phyloP scores from a whole-genome alignment of 768 basidiomycete species.

The Kwoniella europaea region DNA sequence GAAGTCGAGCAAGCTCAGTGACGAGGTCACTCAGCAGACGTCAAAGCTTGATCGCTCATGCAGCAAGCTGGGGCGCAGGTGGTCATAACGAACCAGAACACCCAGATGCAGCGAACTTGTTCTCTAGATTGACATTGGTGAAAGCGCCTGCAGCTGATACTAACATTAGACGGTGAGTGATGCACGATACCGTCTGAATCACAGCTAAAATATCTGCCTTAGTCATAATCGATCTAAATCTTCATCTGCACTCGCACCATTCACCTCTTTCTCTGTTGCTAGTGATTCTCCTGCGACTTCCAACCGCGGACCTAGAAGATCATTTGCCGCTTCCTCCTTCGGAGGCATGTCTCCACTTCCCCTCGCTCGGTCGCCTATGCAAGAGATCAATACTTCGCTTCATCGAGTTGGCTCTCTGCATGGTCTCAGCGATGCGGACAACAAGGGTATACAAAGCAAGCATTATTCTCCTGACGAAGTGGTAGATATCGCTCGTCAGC shows the following conservation, averaged over 20 bases:
- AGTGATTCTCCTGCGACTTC: conserved; percentile 41
- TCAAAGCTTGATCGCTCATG: conserved; percentile 44
- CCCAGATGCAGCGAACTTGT: conserved; percentile 15
- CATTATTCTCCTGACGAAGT: conserved; percentile 52
- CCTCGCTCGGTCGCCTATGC: conserved; percentile 26
- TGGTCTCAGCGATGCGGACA: conserved; percentile 15
- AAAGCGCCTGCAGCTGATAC: conserved; percentile 43
- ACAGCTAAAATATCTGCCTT: not conserved
- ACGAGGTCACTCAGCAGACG: conserved; percentile 42
- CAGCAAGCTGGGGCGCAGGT: conserved; percentile 31
- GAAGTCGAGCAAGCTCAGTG: conserved; percentile 35
- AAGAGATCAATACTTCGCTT: conserved; percentile 17
- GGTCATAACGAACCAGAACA: conserved; percentile 30
- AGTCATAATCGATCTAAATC: conserved; percentile 45
- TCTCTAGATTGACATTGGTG: conserved; percentile 53
- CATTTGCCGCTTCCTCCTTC: conserved; percentile 49
- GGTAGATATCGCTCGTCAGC: conserved; percentile 45
- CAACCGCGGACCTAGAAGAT: conserved; percentile 46
- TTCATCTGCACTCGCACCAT: conserved; percentile 45
- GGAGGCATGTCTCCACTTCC: conserved; percentile 37
- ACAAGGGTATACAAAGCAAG: conserved; percentile 34
- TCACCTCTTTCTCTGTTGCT: conserved; percentile 21
- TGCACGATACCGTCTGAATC: conserved; percentile 1
- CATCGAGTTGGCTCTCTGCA: conserved; percentile 33
- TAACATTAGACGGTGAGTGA: conserved; percentile 12